These are phyloP conservation scores for Komagataella phaffii DNA, from an alignment of 805 yeast genomes.

Conservation along the genomic window DNA sequence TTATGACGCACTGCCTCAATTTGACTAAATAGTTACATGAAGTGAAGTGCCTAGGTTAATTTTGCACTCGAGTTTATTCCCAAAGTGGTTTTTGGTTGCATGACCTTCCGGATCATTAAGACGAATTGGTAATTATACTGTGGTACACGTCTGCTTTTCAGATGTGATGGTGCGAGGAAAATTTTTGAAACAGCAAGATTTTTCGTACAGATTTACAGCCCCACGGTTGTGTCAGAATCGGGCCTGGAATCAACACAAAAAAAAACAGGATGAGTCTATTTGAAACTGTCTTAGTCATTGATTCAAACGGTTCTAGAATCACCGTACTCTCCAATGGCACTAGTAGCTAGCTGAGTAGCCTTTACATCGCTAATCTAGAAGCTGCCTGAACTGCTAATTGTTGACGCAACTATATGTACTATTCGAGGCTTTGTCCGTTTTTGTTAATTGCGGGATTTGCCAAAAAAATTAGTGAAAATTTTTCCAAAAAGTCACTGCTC, in stretches of 20 bases:
- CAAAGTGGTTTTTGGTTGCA: background rate
- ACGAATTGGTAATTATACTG: background rate
- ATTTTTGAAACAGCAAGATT: background rate
- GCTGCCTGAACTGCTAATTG: background rate
- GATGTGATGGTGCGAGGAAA: background rate
- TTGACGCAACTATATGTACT: background rate
- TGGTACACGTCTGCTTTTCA: background rate
- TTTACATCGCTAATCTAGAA: background rate
- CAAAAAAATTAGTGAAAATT: background rate
- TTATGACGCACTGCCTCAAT: background rate
- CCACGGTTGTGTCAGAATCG: background rate
- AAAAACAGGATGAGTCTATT: no score
- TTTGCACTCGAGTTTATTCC: background rate
- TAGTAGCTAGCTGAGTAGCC: background rate
- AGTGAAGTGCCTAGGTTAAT: background rate
- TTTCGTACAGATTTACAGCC: background rate
- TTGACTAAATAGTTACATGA: background rate
- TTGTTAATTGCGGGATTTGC: background rate
- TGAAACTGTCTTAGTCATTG: background rate
- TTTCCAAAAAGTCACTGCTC: slow-evolving; percentile 2
- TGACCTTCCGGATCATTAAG: background rate
- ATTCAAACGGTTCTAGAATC: background rate
- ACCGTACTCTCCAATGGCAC: no score
- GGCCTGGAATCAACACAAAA: background rate
- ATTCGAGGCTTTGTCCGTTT: background rate